Evolutionary conservation across 306 rosid genomes (phyloP), one percentile per base, ranked within the genome.

Genomic region (Trifolium repens): DNA sequence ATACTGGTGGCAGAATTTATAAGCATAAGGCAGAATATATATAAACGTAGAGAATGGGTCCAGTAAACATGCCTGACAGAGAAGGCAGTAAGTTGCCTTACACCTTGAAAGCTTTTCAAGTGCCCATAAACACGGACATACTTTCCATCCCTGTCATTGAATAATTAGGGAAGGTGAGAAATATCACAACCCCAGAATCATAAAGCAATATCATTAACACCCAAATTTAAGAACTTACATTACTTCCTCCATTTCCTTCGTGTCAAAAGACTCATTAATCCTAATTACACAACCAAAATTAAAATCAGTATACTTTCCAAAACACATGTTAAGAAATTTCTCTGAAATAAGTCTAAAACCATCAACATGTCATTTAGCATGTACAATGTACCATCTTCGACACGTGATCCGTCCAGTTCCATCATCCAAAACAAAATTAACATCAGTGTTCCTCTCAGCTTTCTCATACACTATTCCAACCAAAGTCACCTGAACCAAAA

Each of bases 341-440:
- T 17, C 26, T 0, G 19, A 50, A 67, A 59, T 3, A 34, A 24
- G 7, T 17, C 47, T 30, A 14, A 44, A 53, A 57, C 27, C 59
- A 71, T 5, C n/a, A 13, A 43, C 35, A 74, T 6, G 52, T 35
- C 34, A 67, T 32, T 57, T 17, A 50, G 19, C 19, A 67, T 40
- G 50, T 34, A 66, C n/a, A 7, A 1, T 50, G 8, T 90, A 94
- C 97, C 99, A 94, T 94, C 99, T 94, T 83, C 87, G 84, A 55
- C 97, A 90, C 53, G 76, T 85, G 49, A 94, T 88, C 40, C 88
- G 83, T 34, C 99, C 99, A 1, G 97, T 94, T 78, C 99, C 99
- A 71, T 94, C 99, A 44, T 94, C 97, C 5, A 92, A 65, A 16
- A 42, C 50, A 71, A 94, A 85, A 73, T 75, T 78, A 59, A 94